Conservation (phyloP, 768 basidiomycete species). For the Tremella yokohamensis region DNA sequence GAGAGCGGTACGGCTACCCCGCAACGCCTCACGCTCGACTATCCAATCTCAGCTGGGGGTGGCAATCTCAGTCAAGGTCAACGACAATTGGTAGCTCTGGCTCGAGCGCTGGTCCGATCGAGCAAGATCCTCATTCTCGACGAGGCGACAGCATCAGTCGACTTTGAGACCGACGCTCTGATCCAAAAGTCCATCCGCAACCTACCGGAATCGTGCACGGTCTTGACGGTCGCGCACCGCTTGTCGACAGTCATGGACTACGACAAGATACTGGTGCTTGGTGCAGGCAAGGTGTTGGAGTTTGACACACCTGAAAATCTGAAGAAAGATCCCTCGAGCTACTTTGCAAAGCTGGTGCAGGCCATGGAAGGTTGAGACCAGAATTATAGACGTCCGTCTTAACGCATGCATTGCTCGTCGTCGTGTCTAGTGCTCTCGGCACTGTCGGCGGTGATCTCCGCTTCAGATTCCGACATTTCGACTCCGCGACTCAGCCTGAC, state of each 20-base stretch:
- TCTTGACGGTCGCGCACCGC: conserved; percentile 63
- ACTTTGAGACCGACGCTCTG: conserved; percentile 60
- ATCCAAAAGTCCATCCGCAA: conserved; percentile 61
- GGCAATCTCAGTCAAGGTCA: conserved; percentile 60
- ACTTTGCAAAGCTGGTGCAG: conserved; percentile 62
- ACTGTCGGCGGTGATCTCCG: too few relatives aligned
- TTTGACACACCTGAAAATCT: conserved; percentile 66
- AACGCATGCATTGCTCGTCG: too few relatives aligned
- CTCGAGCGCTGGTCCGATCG: conserved; percentile 60
- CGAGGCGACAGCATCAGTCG: conserved; percentile 52
- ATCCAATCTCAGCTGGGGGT: conserved; percentile 50
- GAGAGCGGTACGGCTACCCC: conserved; percentile 34
- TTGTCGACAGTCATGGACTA: conserved; percentile 60
- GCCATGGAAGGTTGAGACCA: conserved; percentile 38
- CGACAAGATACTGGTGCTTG: conserved; percentile 62
- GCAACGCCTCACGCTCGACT: conserved; percentile 47
- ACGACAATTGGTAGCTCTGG: conserved; percentile 61
- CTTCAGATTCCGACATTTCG: too few relatives aligned
- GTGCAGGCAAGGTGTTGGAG: conserved; percentile 68
- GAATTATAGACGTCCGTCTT: too few relatives aligned
- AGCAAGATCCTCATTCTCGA: conserved; percentile 63
- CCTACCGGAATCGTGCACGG: conserved; percentile 54
- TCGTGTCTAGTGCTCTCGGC: too few relatives aligned
- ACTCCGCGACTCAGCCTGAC: too few relatives aligned
- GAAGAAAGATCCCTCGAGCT: conserved; percentile 58